Percentiles rank a stretch among this genome's conserved stretches.
Conservation (phyloP, 495 filamentous ascomycete genomes). For the Barbatosphaeria neglecta region DNA sequence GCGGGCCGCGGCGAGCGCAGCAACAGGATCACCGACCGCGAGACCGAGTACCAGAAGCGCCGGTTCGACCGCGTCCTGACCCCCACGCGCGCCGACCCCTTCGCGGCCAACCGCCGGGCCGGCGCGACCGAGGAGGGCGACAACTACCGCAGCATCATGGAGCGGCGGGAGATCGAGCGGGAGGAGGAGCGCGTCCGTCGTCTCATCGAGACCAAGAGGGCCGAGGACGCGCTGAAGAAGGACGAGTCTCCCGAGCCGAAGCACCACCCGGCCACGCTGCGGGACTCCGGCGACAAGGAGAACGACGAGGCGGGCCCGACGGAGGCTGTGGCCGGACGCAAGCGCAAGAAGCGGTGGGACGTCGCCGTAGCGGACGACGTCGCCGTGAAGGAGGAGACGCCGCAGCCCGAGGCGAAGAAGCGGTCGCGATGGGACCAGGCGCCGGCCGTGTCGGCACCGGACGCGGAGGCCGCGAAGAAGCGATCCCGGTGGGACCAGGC, state of each 20-base stretch:
- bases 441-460: slow-evolving; percentile 48
- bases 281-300: slow-evolving; percentile 59
- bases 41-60: slow-evolving; percentile 97
- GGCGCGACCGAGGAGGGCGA: slow-evolving; percentile 48
- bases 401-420: slow-evolving; percentile 53
- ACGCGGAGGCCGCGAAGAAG: slow-evolving; percentile 47
- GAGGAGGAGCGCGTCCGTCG: slow-evolving; percentile 84
- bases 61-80: slow-evolving; percentile 78
- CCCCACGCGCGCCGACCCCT: slow-evolving; percentile 81
- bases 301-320: slow-evolving; percentile 59
- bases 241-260: slow-evolving; percentile 19
- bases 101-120: slow-evolving; percentile 62
- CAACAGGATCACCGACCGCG: slow-evolving; percentile 78
- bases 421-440: slow-evolving; percentile 87
- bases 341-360: slow-evolving; percentile 94
- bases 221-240: slow-evolving; percentile 42
- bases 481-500: slow-evolving; percentile 87
- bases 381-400: slow-evolving; percentile 31
- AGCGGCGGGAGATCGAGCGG: slow-evolving; percentile 75
- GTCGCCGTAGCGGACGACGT: slow-evolving; percentile 45
- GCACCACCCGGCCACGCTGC: slow-evolving; percentile 55
- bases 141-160: slow-evolving; percentile 88
- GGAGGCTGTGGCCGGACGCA: slow-evolving; percentile 53
- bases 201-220: slow-evolving; percentile 62
- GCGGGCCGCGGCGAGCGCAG: slow-evolving; percentile 71